These are phyloP conservation scores for Aspergillus panamensis DNA, from an alignment of 495 filamentous ascomycete genomes.

Conservation along the genomic window DNA sequence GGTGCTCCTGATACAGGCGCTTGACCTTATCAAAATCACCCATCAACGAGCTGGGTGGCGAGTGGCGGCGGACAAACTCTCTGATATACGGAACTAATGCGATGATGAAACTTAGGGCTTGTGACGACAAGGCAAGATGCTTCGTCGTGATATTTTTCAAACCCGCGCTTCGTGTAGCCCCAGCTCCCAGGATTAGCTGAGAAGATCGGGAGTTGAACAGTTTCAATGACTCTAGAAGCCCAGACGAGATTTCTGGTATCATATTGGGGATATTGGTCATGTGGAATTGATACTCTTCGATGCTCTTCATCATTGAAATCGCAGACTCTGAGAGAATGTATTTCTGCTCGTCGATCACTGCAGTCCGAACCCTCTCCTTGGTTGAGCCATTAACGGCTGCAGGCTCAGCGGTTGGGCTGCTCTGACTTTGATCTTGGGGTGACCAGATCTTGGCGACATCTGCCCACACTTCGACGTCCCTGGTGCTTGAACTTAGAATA, in stretches of 20 bases:
- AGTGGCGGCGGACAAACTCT: conserved; percentile 83
- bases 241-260: conserved; percentile 74
- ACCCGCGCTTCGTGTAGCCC: conserved; percentile 85
- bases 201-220: conserved; percentile 92
- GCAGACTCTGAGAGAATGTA: conserved; percentile 85
- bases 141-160: conserved; percentile 96
- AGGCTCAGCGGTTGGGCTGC: conserved; percentile 31
- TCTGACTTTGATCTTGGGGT: conserved; percentile 35
- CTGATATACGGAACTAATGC: conserved; percentile 85
- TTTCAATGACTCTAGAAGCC: conserved; percentile 70
- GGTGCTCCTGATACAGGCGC: conserved; percentile 86
- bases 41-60: conserved; percentile 61
- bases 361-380: conserved; percentile 70
- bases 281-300: conserved; percentile 78
- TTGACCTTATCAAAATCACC: conserved; percentile 92
- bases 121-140: conserved; percentile 88
- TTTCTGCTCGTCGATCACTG: conserved; percentile 76
- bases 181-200: conserved; percentile 92
- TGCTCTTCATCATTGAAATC: conserved; percentile 70
- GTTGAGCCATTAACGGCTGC: conserved; percentile 48
- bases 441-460: conserved; percentile 70
- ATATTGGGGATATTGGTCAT: conserved; percentile 82
- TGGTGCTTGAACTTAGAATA: conserved; percentile 76
- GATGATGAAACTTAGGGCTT: conserved; percentile 84
- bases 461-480: conserved; percentile 71